Conservation (phyloP, 805 yeast genomes). For the Zygoascus ofunaensis region DNA sequence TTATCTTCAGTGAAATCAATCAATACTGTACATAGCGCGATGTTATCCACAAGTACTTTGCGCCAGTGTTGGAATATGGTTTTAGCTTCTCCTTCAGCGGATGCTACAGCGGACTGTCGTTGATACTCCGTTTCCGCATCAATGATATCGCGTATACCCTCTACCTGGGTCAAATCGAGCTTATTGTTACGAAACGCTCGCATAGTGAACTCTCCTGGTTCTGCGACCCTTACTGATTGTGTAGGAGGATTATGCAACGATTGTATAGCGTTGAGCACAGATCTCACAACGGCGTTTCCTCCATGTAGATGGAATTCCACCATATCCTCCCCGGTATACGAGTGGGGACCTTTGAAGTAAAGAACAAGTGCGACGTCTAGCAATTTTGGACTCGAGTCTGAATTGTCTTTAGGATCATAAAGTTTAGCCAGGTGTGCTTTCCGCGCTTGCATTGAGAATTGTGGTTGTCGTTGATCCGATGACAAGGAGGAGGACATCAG, state of each 20-base stretch:
- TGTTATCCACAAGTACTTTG: slow-evolving; percentile 46
- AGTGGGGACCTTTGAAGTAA: slow-evolving; percentile 60
- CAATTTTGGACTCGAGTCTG: too few species aligned
- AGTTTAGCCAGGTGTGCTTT: slow-evolving; percentile 51
- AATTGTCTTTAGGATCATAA: slow-evolving; percentile 32
- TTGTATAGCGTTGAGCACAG: slow-evolving; percentile 57
- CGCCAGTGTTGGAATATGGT: slow-evolving; percentile 58
- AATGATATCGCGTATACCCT: slow-evolving; percentile 79
- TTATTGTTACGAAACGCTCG: slow-evolving; percentile 80
- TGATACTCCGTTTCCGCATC: slow-evolving; percentile 93
- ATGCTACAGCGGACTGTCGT: slow-evolving; percentile 60
- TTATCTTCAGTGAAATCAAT: slow-evolving; percentile 95
- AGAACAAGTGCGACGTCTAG: slow-evolving; percentile 73
- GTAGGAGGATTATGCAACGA: slow-evolving; percentile 23
- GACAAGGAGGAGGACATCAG: slow-evolving; percentile 33
- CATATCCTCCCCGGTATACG: slow-evolving; percentile 89
- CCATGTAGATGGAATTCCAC: slow-evolving; percentile 92
- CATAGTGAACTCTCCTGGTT: slow-evolving; percentile 84
- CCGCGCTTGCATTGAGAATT: slow-evolving; percentile 24
- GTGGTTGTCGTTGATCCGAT: not conserved
- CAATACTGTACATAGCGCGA: slow-evolving; percentile 74
- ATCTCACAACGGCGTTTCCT: slow-evolving; percentile 71
- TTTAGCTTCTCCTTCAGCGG: slow-evolving; percentile 63
- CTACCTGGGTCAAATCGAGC: slow-evolving; percentile 80
- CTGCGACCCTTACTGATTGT: slow-evolving; percentile 63